phyloP scores from a whole-genome alignment of 2,329 filamentous ascomycete species.

The Cladosporium sp. region DNA sequence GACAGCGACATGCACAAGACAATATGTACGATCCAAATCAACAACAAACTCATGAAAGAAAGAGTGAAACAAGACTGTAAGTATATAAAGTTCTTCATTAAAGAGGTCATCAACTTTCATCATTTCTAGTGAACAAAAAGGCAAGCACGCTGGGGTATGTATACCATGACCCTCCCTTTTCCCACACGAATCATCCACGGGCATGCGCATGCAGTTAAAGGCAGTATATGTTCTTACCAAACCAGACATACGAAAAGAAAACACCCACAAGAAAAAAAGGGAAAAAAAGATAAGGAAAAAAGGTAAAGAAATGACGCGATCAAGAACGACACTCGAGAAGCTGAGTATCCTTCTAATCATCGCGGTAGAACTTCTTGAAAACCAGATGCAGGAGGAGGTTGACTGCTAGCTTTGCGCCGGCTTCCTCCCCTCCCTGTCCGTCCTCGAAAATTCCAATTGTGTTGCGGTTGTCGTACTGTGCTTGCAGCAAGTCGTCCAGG shows the following conservation, averaged over 20 bases:
- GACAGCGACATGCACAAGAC: too few relatives aligned
- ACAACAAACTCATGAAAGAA: too few relatives aligned
- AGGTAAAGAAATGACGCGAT: neutral
- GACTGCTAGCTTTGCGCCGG: constrained; percentile 76
- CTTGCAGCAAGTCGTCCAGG: constrained; percentile 89
- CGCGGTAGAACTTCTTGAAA: constrained; percentile 94
- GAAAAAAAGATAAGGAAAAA: neutral
- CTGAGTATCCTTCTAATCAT: constrained; percentile 25
- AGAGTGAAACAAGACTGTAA: too few relatives aligned
- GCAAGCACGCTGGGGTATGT: constrained; percentile 5
- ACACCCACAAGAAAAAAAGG: neutral
- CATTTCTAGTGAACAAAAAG: constrained; percentile 10
- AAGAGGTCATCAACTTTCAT: constrained; percentile 12
- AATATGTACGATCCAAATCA: too few relatives aligned
- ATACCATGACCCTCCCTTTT: constrained; percentile 2
- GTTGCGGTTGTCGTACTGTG: constrained; percentile 95
- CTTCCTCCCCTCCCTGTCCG: constrained; percentile 26
- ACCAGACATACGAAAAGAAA: constrained; percentile 1
- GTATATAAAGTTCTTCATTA: neutral
- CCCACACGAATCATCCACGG: neutral
- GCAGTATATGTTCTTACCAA: neutral
- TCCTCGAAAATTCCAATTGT: constrained; percentile 85
- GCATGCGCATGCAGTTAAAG: neutral
- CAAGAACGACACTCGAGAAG: neutral
- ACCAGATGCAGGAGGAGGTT: constrained; percentile 94